Evolutionary conservation across 768 basidiomycete genomes (phyloP).

Genomic region (Lactarius indigo): DNA sequence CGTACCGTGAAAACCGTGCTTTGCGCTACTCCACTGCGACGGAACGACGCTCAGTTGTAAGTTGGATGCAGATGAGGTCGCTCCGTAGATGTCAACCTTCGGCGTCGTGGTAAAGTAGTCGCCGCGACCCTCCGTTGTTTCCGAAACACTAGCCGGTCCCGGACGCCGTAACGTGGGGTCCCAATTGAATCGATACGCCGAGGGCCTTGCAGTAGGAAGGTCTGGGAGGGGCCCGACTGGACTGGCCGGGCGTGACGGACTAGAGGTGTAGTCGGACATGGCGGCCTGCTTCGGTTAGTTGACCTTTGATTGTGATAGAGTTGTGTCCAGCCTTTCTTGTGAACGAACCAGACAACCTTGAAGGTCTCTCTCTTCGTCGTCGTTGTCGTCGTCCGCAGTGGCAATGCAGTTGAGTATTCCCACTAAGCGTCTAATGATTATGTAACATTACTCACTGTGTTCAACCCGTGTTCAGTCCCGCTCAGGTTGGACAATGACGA

Average conservation of each 20-base stretch:
- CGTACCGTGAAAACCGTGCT: constrained; percentile 87
- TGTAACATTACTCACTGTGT: background rate
- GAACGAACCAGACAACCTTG: background rate
- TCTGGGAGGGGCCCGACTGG: constrained; percentile 47
- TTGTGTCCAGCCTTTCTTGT: background rate
- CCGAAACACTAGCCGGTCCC: constrained; percentile 71
- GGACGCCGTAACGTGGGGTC: constrained; percentile 53
- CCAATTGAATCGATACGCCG: constrained; percentile 67
- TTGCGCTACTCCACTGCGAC: constrained; percentile 73
- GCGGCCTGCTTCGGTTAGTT: background rate
- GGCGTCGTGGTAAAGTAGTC: constrained; percentile 51
- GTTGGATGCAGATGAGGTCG: constrained; percentile 43
- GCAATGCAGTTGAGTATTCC: background rate
- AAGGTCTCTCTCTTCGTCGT: background rate
- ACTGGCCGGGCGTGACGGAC: constrained; percentile 55
- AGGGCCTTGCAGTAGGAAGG: constrained; percentile 46
- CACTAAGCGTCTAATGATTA: background rate
- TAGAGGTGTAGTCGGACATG: constrained; percentile 47
- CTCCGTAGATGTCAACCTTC: constrained; percentile 44
- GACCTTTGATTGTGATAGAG: too few species aligned
- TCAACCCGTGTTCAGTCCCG: background rate
- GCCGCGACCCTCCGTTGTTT: constrained; percentile 62
- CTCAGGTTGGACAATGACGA: background rate
- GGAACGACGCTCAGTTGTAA: constrained; percentile 50
- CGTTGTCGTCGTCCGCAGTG: background rate